Evolutionary conservation across 2,329 filamentous ascomycete species (phyloP).

Genomic region (Talaromyces sp.): DNA sequence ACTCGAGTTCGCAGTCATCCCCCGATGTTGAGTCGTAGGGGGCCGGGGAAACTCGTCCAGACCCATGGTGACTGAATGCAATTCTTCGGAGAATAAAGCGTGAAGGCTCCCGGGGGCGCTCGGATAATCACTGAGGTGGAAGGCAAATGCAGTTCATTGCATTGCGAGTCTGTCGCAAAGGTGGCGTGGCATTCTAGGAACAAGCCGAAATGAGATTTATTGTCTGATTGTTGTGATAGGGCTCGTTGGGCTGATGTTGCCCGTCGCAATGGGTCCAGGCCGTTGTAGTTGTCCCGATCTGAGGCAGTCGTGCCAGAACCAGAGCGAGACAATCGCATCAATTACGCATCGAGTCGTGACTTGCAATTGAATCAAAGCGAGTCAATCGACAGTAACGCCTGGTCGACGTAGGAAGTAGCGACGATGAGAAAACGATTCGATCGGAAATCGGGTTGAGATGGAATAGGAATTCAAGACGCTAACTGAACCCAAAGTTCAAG

Average conservation of each 20-base stretch:
- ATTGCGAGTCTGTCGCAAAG: background rate
- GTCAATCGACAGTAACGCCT: background rate
- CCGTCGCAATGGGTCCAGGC: background rate
- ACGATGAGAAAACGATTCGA: background rate
- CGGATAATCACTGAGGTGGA: background rate
- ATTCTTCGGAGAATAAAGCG: background rate
- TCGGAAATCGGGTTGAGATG: background rate
- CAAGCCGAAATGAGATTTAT: background rate
- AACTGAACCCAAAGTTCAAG: background rate
- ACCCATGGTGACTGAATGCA: slow-evolving; percentile 4
- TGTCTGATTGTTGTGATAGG: background rate
- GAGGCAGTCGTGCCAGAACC: background rate
- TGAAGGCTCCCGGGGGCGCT: background rate
- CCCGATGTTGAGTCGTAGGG: slow-evolving; percentile 8
- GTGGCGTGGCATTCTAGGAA: background rate
- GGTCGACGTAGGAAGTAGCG: background rate
- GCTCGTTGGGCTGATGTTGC: background rate
- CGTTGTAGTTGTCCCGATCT: background rate
- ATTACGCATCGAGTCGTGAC: background rate
- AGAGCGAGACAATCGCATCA: background rate
- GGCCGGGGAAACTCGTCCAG: slow-evolving; percentile 12
- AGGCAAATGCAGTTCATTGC: background rate
- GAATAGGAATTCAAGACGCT: background rate
- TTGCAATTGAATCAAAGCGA: background rate
- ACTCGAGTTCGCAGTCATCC: slow-evolving; percentile 1